Base-by-base conservation (phyloP, 208 protist genomes). In the Leptomonas pyrrhocoris region DNA sequence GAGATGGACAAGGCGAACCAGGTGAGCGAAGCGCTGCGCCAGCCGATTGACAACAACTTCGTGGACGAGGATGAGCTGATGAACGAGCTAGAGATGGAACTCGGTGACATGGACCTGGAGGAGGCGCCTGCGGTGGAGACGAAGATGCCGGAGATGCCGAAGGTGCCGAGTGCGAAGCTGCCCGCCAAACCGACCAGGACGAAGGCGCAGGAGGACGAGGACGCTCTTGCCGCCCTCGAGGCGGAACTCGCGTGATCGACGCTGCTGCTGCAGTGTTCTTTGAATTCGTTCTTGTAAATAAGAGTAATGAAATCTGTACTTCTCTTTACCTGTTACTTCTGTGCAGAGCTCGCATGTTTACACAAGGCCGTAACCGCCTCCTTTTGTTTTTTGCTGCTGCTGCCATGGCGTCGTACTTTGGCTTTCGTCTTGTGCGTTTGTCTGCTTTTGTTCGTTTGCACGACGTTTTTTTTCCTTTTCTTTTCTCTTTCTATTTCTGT, bases 1-100 rank as follows among this genome's bases (percentile, higher is more conserved):
- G 87, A 91, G 80, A 96, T 97, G 87, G 92, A 97, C 59, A 88
- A 96, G 79, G 87, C 88, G n/a, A 90, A 95, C 64, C 81, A 92
- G 55, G 90, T 96, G 38, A 77, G 84, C 38, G 88, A 96, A 68
- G 89, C 89, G 19, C 77, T 97, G 34, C 67, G 81, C 40, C 89
- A 96, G 81, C 90, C 90, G 38, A 21, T 97, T 30, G 88, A 89
- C 73, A 77, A 58, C 43, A 84, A 94, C 57, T 74, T 92, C 27
- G 81, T 91, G 5, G 89, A 97, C 48, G 89, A 94, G 77, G 90
- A 95, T 34, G 91, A 96, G 6, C 74, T 95, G 28, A 79, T 95
- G 83, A 81, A 76, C 25, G 89, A 97, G 74, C 80, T 97, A 28
- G 83, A 90, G 80, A 80, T 76, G 57, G 90, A 92, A 68, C 60